phyloP scores from a whole-genome alignment of 148 eudicot genomes.

The Arbutus unedo region DNA sequence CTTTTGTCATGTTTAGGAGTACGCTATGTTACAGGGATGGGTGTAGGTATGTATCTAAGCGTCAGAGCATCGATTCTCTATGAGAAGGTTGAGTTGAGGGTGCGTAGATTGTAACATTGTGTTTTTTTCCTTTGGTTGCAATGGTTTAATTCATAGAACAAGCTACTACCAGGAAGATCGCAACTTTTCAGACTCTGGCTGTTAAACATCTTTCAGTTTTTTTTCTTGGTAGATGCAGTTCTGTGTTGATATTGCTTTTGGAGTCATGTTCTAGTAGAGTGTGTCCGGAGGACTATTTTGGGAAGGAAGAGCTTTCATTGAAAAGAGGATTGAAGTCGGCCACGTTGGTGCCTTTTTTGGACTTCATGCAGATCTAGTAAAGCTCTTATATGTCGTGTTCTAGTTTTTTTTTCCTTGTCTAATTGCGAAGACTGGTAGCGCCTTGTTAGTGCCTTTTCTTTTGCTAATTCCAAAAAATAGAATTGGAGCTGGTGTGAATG shows the following conservation, averaged over 20 bases:
- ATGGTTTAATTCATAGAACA: background rate
- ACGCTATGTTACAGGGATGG: background rate
- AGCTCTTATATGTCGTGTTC: background rate
- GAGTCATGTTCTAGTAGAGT: background rate
- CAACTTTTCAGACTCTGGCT: background rate
- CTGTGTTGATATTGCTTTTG: background rate
- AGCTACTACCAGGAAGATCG: background rate
- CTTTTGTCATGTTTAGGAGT: background rate
- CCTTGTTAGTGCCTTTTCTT: background rate
- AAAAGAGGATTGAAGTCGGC: background rate
- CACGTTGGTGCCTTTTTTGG: background rate
- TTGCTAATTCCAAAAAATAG: background rate
- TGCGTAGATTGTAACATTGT: slow-evolving; percentile 3
- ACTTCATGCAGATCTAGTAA: background rate
- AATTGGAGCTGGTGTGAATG: background rate
- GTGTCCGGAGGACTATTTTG: background rate
- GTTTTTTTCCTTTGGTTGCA: background rate
- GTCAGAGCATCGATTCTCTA: background rate
- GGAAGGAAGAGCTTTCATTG: background rate
- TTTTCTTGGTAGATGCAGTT: background rate
- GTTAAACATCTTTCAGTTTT: background rate
- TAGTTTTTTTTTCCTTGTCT: background rate
- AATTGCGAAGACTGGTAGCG: background rate
- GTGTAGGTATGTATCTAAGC: background rate
- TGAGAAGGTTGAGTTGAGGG: background rate